phyloP scores from a whole-genome alignment of 2,329 filamentous ascomycete species.

The Aureobasidium sp. region DNA sequence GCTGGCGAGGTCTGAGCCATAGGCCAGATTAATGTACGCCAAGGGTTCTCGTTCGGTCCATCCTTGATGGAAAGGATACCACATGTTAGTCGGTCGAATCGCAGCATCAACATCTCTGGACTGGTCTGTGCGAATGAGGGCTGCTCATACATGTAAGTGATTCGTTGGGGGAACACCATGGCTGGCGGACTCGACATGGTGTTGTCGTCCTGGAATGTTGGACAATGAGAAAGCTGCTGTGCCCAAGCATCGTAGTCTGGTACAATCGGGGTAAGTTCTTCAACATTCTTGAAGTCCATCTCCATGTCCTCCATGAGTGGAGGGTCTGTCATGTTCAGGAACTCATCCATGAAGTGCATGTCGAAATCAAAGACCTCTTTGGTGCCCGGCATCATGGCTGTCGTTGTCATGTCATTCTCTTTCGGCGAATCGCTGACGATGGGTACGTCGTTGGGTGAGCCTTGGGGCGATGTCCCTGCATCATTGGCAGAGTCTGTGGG shows the following conservation, averaged over 20 bases:
- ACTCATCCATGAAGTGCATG: slow-evolving; percentile 14
- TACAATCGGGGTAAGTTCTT: slow-evolving; percentile 17
- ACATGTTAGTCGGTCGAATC: slow-evolving; percentile 61
- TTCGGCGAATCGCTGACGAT: neutral
- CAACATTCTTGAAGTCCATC: slow-evolving; percentile 16
- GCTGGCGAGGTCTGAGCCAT: slow-evolving; percentile 57
- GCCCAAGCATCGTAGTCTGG: slow-evolving; percentile 16
- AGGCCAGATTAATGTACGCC: slow-evolving; percentile 65
- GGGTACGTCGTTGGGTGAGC: neutral
- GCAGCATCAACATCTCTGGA: slow-evolving; percentile 54
- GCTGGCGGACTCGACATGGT: neutral
- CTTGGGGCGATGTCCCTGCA: neutral
- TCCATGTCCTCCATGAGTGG: slow-evolving; percentile 2
- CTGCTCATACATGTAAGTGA: slow-evolving; percentile 25
- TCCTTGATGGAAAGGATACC: slow-evolving; percentile 66
- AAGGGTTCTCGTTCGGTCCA: slow-evolving; percentile 62
- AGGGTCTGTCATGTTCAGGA: slow-evolving; percentile 8
- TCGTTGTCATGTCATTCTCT: neutral
- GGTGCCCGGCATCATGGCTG: neutral
- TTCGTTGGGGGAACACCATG: slow-evolving; percentile 8
- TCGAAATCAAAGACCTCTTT: slow-evolving; percentile 8
- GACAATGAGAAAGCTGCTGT: neutral
- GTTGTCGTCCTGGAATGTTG: slow-evolving; percentile 1
- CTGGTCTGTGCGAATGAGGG: slow-evolving; percentile 31
- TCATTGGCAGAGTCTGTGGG: neutral